phyloP scores from a whole-genome alignment of 768 basidiomycete species.

The Sistotremastrum suecicum region DNA sequence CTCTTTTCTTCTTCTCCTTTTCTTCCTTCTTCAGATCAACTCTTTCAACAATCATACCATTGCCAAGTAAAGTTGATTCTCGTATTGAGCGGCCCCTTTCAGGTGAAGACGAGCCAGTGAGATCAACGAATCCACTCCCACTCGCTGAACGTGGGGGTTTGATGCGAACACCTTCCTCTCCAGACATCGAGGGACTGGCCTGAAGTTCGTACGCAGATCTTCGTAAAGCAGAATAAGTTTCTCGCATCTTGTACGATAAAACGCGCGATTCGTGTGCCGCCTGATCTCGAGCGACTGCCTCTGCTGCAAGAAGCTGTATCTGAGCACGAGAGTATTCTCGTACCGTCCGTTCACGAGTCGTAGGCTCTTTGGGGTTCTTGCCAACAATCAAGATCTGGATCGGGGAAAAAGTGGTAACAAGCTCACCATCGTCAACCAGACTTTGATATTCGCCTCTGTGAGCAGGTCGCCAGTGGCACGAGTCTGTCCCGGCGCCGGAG shows the following conservation, averaged over 20 bases:
- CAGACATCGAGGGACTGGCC: slow-evolving; percentile 32
- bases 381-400: slow-evolving; percentile 4
- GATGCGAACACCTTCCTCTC: slow-evolving; percentile 54
- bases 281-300: slow-evolving; percentile 62
- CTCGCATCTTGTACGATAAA: slow-evolving; percentile 63
- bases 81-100: slow-evolving; percentile 19
- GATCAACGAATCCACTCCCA: neutral
- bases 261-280: slow-evolving; percentile 67
- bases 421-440: slow-evolving; percentile 70
- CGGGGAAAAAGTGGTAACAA: neutral
- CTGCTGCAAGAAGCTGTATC: slow-evolving; percentile 65
- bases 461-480: slow-evolving; percentile 52
- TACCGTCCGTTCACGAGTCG: slow-evolving; percentile 71
- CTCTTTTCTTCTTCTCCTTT: slow-evolving; percentile 29
- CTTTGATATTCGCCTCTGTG: slow-evolving; percentile 62
- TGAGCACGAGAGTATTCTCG: slow-evolving; percentile 75
- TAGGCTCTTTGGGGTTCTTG: slow-evolving; percentile 85
- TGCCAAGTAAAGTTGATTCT: slow-evolving; percentile 71
- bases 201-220: slow-evolving; percentile 65
- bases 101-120: too few relatives aligned
- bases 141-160: slow-evolving; percentile 35
- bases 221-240: slow-evolving; percentile 66
- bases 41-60: slow-evolving; percentile 81
- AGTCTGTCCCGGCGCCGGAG: slow-evolving; percentile 22
- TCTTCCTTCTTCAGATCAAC: slow-evolving; percentile 74